Percentiles rank a stretch among this genome's conserved stretches.
These are phyloP conservation scores for Amborella trichopoda DNA, from an alignment of 164 flowering plant species.

Conservation along the genomic window DNA sequence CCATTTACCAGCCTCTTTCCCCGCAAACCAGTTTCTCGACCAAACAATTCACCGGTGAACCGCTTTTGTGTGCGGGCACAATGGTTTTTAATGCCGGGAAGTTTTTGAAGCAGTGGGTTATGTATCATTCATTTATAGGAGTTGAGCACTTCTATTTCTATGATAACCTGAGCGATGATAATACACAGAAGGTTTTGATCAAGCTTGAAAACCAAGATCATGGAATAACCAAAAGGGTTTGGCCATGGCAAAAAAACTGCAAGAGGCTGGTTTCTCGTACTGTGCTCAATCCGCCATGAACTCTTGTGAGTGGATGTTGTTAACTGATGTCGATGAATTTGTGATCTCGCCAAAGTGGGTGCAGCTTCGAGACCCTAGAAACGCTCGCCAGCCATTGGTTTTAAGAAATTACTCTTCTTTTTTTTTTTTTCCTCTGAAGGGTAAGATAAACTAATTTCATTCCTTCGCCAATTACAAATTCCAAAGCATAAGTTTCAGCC, in stretches of 20 bases:
- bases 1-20: constrained; percentile 28
- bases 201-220: constrained; percentile 28
- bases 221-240: constrained; percentile 25
- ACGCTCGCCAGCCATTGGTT: not conserved
- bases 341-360: constrained; percentile 54
- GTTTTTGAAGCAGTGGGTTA: constrained; percentile 73
- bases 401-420: too few relatives aligned
- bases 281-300: constrained; percentile 23
- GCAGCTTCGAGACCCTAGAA: not conserved
- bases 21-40: constrained; percentile 5
- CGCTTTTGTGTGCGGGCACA: constrained; percentile 62
- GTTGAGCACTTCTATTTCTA: constrained; percentile 64
- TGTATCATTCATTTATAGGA: constrained; percentile 57
- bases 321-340: constrained; percentile 79
- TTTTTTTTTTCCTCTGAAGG: too few relatives aligned
- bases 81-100: constrained; percentile 79
- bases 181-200: constrained; percentile 17
- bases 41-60: constrained; percentile 3
- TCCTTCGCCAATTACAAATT: too few relatives aligned
- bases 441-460: too few relatives aligned
- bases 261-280: constrained; percentile 94
- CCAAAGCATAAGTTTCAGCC: too few relatives aligned
- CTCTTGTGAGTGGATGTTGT: constrained; percentile 64
- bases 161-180: constrained; percentile 81
- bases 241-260: constrained; percentile 94